A percentile compares a stretch with the other conserved stretches of the same genome.
phyloP scores from a whole-genome alignment of 2,329 filamentous ascomycete genomes.

The Zopfia rhizophila region DNA sequence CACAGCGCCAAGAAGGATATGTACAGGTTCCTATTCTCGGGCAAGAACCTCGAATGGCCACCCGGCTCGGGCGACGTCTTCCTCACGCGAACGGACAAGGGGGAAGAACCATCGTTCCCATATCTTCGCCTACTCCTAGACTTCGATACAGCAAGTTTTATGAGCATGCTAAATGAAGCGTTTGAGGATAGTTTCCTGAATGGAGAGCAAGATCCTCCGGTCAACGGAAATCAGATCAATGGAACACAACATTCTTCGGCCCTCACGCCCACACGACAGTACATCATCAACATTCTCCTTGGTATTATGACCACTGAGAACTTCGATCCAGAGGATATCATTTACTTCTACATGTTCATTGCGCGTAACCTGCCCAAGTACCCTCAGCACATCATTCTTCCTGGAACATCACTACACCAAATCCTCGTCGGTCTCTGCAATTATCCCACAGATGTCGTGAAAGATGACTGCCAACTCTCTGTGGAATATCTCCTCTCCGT shows the following conservation, averaged over 20 bases:
- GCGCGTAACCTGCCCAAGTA: conserved; percentile 96
- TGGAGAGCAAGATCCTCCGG: conserved; percentile 72
- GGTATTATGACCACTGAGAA: conserved; percentile 85
- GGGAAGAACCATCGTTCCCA: conserved; percentile 79
- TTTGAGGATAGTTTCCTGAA: conserved; percentile 97
- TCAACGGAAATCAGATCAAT: conserved; percentile 66
- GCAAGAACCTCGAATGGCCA: conserved; percentile 80
- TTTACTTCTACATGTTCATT: conserved; percentile 99
- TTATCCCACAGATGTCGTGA: conserved; percentile 81
- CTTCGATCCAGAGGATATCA: conserved; percentile 82
- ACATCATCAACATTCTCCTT: conserved; percentile 87
- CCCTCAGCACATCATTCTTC: conserved; percentile 91
- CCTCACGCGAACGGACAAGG: conserved; percentile 64
- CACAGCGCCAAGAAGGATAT: conserved; percentile 84
- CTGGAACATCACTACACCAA: conserved; percentile 83
- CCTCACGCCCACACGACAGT: conserved; percentile 79
- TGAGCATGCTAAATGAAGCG: conserved; percentile 95
- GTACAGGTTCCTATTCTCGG: conserved; percentile 94
- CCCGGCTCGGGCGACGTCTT: conserved; percentile 70
- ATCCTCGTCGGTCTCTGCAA: conserved; percentile 85
- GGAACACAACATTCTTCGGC: conserved; percentile 51
- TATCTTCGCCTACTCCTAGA: conserved; percentile 85
- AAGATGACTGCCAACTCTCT: conserved; percentile 96
- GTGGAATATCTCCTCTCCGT: conserved; percentile 93
- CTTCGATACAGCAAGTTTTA: conserved; percentile 89